A percentile compares a stretch with the other conserved stretches of the same genome.
Evolutionary conservation across 371 early-diverging fungal species (phyloP).

Genomic region (Sporodiniella umbellata): DNA sequence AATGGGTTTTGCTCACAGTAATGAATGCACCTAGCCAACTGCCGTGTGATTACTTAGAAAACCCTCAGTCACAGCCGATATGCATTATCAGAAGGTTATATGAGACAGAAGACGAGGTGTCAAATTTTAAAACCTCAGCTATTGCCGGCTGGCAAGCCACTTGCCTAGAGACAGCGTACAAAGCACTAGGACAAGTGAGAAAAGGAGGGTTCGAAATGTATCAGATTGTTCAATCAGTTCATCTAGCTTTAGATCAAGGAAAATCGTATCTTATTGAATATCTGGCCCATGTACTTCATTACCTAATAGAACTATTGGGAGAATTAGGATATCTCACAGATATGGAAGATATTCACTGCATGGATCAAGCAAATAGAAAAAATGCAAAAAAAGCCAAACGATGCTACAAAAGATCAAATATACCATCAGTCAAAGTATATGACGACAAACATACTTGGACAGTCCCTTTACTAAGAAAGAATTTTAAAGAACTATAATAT

Average conservation of each 20-base stretch:
- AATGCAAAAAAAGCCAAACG: not conserved
- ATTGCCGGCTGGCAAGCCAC: not conserved
- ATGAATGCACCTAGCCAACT: conserved; percentile 14
- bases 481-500: not conserved
- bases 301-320: conserved; percentile 2
- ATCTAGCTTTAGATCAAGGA: conserved; percentile 17
- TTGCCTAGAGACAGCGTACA: not conserved
- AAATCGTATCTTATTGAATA: conserved; percentile 14
- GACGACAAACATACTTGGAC: not conserved
- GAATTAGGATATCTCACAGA: not conserved
- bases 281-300: conserved; percentile 6
- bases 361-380: not conserved
- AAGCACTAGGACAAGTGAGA: not conserved
- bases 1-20: conserved; percentile 24
- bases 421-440: not conserved
- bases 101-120: not conserved
- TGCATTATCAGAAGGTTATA: conserved; percentile 13
- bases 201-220: not conserved
- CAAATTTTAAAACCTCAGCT: not conserved
- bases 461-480: not conserved
- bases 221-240: conserved; percentile 3
- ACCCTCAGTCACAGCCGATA: conserved; percentile 18
- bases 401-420: not conserved
- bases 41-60: conserved; percentile 5
- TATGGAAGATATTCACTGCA: not conserved